Evolutionary conservation across 768 basidiomycete species (phyloP).

Genomic region (Crucibulum laeve): DNA sequence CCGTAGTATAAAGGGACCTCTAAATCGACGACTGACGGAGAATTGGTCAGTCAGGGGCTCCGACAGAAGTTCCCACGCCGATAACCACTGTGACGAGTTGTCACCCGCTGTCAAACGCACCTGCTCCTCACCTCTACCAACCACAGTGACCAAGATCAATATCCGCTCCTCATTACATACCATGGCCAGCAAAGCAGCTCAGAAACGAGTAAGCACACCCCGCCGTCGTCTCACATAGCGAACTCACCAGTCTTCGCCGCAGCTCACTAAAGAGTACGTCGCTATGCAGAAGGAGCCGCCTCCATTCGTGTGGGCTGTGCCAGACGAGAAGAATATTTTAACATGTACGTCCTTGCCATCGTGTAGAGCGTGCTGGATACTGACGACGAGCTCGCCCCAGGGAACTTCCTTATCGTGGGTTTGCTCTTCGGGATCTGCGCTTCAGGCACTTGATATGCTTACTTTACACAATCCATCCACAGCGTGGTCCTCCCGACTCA

Average conservation of each 20-base stretch:
- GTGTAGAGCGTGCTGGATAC: not conserved
- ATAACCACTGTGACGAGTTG: no score
- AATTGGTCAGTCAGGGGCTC: no score
- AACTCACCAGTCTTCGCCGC: constrained; percentile 4
- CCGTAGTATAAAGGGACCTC: no score
- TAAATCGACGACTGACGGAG: no score
- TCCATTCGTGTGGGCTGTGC: constrained; percentile 92
- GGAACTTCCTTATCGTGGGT: constrained; percentile 90
- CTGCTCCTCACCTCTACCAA: constrained; percentile 6
- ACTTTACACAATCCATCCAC: constrained; percentile 11
- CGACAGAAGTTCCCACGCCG: no score
- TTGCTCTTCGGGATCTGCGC: constrained; percentile 13
- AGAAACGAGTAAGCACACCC: constrained; percentile 60
- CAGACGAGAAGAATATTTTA: constrained; percentile 97
- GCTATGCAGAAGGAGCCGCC: constrained; percentile 91
- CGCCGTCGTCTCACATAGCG: not conserved
- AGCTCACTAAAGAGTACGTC: constrained; percentile 87
- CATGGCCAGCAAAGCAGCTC: constrained; percentile 86
- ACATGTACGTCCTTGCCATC: constrained; percentile 60
- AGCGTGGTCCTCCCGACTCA: constrained; percentile 94
- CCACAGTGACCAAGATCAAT: no score
- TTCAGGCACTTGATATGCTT: constrained; percentile 2
- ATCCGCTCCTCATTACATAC: no score
- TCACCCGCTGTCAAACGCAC: no score
- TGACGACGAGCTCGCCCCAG: constrained; percentile 32